phyloP scores from a whole-genome alignment of 108 stramenopile species.

The Discostella pseudostelligera region DNA sequence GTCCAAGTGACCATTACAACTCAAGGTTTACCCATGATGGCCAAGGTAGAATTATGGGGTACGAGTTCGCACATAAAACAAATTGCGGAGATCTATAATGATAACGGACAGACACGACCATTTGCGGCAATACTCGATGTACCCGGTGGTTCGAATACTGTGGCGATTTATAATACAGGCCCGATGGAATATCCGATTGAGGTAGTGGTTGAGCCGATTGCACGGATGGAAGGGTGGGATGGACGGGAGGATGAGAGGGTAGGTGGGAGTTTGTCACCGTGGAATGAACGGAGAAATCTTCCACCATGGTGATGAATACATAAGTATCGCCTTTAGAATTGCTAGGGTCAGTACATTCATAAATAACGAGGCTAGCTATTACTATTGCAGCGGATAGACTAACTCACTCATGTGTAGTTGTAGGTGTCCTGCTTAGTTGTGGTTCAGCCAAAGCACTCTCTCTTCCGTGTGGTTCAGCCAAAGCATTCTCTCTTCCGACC shows the following conservation, averaged over 20 bases:
- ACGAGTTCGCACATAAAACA: conserved; percentile 36
- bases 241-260: conserved; percentile 31
- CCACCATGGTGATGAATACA: too few relatives aligned
- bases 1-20: conserved; percentile 41
- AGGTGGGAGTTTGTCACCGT: conserved; percentile 39
- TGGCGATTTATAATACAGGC: conserved; percentile 46
- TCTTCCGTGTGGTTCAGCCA: conserved; percentile 58
- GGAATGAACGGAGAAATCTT: too few relatives aligned
- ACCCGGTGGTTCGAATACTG: conserved; percentile 41
- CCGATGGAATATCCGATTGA: conserved; percentile 45
- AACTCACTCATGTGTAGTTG: too few relatives aligned
- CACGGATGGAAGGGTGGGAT: conserved; percentile 39
- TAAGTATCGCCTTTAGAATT: too few relatives aligned
- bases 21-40: conserved; percentile 46
- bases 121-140: conserved; percentile 39
- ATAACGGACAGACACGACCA: conserved; percentile 36
- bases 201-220: conserved; percentile 38
- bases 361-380: too few relatives aligned
- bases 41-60: conserved; percentile 47
- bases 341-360: too few relatives aligned
- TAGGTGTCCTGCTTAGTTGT: too few relatives aligned
- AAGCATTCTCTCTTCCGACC: conserved; percentile 94
- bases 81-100: conserved; percentile 47
- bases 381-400: too few relatives aligned
- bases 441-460: too few relatives aligned